Percentiles rank a stretch among this genome's conserved stretches.
Evolutionary conservation across 2,329 filamentous ascomycete species (phyloP).

Genomic region (Cordyceps farinosa): DNA sequence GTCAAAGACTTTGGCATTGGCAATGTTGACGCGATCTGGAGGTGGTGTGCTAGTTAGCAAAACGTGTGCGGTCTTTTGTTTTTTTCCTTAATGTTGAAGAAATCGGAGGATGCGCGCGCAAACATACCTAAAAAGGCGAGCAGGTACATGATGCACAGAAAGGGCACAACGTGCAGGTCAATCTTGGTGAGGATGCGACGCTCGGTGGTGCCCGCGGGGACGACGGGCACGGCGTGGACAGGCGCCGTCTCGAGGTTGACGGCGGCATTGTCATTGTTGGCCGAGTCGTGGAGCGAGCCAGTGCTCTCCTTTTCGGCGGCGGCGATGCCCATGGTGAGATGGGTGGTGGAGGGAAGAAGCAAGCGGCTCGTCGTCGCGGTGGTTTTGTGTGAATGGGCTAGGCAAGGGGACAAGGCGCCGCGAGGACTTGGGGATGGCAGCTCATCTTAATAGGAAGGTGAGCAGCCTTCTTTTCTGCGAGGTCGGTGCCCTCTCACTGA

Average conservation of each 20-base stretch:
- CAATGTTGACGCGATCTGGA: slow-evolving; percentile 69
- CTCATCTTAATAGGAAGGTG: neutral
- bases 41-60: neutral
- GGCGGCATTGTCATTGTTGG: slow-evolving; percentile 17
- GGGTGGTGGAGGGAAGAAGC: neutral
- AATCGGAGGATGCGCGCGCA: neutral
- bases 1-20: slow-evolving; percentile 68
- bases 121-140: slow-evolving; percentile 59
- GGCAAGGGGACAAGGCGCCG: neutral
- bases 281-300: slow-evolving; percentile 19
- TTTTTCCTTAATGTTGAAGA: too few species aligned
- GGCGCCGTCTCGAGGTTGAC: slow-evolving; percentile 3
- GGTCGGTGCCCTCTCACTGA: neutral
- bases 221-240: slow-evolving; percentile 19
- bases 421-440: neutral
- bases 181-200: slow-evolving; percentile 64
- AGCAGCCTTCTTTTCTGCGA: neutral
- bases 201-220: slow-evolving; percentile 57
- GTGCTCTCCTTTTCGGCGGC: slow-evolving; percentile 21
- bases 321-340: slow-evolving; percentile 20
- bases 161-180: slow-evolving; percentile 68
- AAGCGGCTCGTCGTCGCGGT: neutral
- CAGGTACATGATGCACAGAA: slow-evolving; percentile 68
- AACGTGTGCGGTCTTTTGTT: neutral
- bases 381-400: too few species aligned